Conservation (phyloP, 139 green algal species). For the Coccomyxa sp. region DNA sequence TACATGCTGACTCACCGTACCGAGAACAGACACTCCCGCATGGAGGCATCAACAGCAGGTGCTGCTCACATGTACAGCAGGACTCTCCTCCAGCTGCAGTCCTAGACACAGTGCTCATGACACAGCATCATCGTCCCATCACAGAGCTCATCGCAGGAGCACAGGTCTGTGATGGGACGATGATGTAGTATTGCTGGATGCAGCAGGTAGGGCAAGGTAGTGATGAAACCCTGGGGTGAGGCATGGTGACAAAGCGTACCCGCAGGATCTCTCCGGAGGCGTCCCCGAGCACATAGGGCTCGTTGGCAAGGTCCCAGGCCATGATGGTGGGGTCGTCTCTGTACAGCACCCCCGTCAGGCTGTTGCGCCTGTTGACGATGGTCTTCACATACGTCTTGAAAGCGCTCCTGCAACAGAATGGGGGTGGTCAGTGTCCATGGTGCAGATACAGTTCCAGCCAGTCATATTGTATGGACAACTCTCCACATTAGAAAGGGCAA, state of each 20-base stretch:
- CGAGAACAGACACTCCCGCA: not conserved
- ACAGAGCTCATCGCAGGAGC: not conserved
- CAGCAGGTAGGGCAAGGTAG: too few relatives aligned
- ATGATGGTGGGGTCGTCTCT: constrained; percentile 44
- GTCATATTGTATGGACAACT: too few relatives aligned
- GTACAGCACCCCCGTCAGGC: constrained; percentile 41
- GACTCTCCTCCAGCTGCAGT: not conserved
- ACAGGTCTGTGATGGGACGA: not conserved
- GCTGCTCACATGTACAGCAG: not conserved
- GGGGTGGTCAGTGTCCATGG: too few relatives aligned
- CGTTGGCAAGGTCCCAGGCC: constrained; percentile 25
- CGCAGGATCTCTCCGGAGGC: not conserved
- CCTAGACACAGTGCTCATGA: not conserved
- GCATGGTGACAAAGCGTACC: too few relatives aligned
- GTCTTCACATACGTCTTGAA: constrained; percentile 22
- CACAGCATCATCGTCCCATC: too few relatives aligned
- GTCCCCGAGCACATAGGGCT: not conserved
- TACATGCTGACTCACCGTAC: not conserved
- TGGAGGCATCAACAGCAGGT: not conserved
- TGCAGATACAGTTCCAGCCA: too few relatives aligned
- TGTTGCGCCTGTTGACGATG: constrained; percentile 33
- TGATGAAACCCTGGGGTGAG: too few relatives aligned
- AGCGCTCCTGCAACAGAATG: not conserved
- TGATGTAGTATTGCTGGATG: not conserved
- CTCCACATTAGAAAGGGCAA: not conserved